These are phyloP conservation scores for Skeletonema tropicum DNA, from an alignment of 108 stramenopile genomes.

Conservation along the genomic window DNA sequence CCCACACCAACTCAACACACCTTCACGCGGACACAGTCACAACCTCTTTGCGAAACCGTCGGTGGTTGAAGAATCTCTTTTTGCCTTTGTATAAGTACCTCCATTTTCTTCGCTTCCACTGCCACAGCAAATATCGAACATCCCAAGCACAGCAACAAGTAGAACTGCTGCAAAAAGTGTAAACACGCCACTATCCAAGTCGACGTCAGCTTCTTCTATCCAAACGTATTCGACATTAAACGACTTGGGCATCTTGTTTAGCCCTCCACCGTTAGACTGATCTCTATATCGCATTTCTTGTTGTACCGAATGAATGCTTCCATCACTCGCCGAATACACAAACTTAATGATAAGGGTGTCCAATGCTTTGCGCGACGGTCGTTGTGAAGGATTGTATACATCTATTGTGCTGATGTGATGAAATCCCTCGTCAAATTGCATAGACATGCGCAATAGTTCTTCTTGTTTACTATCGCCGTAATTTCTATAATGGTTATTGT, in stretches of 20 bases:
- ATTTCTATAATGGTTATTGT: background rate
- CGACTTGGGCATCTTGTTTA: conserved; percentile 4
- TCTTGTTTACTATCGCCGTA: background rate
- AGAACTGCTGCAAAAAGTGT: conserved; percentile 25
- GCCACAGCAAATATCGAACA: conserved; percentile 19
- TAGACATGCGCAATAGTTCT: background rate
- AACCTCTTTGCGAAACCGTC: background rate
- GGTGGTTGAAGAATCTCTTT: background rate
- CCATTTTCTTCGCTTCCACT: background rate
- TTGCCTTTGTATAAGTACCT: background rate
- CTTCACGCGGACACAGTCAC: background rate
- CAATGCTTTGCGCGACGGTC: conserved; percentile 8
- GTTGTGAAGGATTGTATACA: conserved; percentile 18
- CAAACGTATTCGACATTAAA: conserved; percentile 43
- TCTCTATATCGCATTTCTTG: conserved; percentile 23
- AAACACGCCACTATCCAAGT: conserved; percentile 29
- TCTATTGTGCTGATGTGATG: conserved; percentile 44
- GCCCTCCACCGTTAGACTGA: background rate
- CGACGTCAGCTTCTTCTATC: conserved; percentile 50
- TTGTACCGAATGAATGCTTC: conserved; percentile 42
- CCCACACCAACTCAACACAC: too few species aligned
- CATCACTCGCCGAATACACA: conserved; percentile 43
- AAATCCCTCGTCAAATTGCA: conserved; percentile 46
- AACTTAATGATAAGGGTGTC: conserved; percentile 30
- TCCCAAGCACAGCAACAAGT: conserved; percentile 12